Percentiles rank a stretch among this genome's conserved stretches.
These are phyloP conservation scores for Exophiala aquamarina DNA, from an alignment of 2,329 filamentous ascomycete species.

Conservation along the genomic window DNA sequence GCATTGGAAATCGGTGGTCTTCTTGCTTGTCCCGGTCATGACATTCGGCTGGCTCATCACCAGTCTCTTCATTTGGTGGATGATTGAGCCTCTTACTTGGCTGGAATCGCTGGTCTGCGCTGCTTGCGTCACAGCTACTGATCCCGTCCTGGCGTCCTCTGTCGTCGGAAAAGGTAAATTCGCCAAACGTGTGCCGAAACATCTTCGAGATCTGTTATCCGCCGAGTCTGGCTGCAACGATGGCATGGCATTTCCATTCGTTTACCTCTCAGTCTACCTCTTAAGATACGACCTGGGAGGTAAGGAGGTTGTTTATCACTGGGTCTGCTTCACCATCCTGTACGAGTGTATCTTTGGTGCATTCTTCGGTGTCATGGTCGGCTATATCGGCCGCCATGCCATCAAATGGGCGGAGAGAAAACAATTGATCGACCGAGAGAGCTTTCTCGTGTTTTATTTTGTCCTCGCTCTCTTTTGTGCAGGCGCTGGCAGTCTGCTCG, in stretches of 20 bases:
- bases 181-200: constrained; percentile 93
- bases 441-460: constrained; percentile 98
- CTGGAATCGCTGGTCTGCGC: constrained; percentile 83
- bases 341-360: constrained; percentile 97
- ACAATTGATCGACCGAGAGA: constrained; percentile 90
- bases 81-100: constrained; percentile 77
- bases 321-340: constrained; percentile 83
- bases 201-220: constrained; percentile 90
- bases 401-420: constrained; percentile 84
- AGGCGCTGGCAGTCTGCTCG: constrained; percentile 85
- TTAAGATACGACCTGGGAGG: constrained; percentile 75
- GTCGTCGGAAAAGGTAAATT: constrained; percentile 99
- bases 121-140: constrained; percentile 94
- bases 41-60: constrained; percentile 82
- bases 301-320: constrained; percentile 72
- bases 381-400: constrained; percentile 85
- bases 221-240: constrained; percentile 99
- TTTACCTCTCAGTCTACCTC: constrained; percentile 89
- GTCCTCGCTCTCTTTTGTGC: constrained; percentile 94
- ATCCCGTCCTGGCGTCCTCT: constrained; percentile 93
- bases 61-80: constrained; percentile 92
- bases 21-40: constrained; percentile 93
- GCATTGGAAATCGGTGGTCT: constrained; percentile 89
- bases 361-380: constrained; percentile 80
- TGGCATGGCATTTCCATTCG: constrained; percentile 98